Base-by-base conservation (phyloP, 495 filamentous ascomycete genomes). In the Penicillium bovifimosum region DNA sequence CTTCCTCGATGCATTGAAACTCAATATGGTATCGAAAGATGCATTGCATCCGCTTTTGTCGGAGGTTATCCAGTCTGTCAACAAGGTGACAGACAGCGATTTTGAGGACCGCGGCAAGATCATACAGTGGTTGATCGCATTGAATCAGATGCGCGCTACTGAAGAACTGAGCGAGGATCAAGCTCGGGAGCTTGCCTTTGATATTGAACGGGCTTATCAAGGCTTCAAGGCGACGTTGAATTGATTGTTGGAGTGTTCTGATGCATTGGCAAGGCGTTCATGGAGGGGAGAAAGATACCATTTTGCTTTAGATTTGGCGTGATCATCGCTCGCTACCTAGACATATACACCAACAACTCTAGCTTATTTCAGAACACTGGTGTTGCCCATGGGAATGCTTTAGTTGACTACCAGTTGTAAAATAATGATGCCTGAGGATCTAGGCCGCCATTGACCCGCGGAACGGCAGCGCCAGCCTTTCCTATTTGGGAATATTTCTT, bases 41-140 rank as follows among this genome's bases (percentile, higher is more conserved):
- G 89, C 91, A 46, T 76, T 99, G 13, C 95, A 99, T 61, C 95
- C 95, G 14, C 75, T 97, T 1, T 78, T 97, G 1, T 91, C 89
- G 1, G 91, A 96, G 53, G 86, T 96, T 9, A 99, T 99, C 35
- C 91, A 96, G 52, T 87, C 87, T 2, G 95, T 95, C 26, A 97
- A 97, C 68, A 92, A 91, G 65, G 95, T 97, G 53, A 96, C 92
- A 11, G 88, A 91, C 59, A 76, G 80, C 35, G 93, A 96, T 47
- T 99, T 97, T 67, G 90, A 96, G 54, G 88, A 86, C 57, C 83
- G 92, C 60, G 90, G 87, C 36, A 96, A 96, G 76, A 97, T 99
- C 60, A 88, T 99, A 36, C 90, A 95, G 64, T 99, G 95, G 95
- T 76, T 99, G 59, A 99, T 99, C 61, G 83, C 87, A 24, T 74